These are phyloP conservation scores for Boletus edulis DNA, from an alignment of 768 basidiomycete species.

Conservation along the genomic window DNA sequence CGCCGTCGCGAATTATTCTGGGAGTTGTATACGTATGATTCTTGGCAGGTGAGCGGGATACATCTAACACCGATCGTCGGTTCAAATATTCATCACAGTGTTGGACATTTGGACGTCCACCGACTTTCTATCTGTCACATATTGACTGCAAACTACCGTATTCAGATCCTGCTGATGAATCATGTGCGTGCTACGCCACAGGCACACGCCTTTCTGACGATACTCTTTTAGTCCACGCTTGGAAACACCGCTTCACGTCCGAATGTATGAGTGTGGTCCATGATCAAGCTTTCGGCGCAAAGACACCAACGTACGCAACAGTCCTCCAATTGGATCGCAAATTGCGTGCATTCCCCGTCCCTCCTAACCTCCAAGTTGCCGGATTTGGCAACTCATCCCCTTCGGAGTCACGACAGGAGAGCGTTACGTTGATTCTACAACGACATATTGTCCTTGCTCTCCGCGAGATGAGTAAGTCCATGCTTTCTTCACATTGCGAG, in stretches of 20 bases:
- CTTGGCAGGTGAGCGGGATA: conserved; percentile 29
- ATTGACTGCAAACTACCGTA: conserved; percentile 65
- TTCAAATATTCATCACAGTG: conserved; percentile 44
- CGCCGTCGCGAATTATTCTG: conserved; percentile 67
- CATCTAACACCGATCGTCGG: conserved; percentile 22
- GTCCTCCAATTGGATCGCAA: conserved; percentile 67
- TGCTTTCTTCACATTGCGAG: not conserved
- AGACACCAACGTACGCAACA: conserved; percentile 64
- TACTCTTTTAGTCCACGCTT: conserved; percentile 49
- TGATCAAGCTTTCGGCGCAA: conserved; percentile 71
- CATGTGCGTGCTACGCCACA: conserved; percentile 44
- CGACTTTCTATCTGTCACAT: conserved; percentile 65
- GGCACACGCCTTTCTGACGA: conserved; percentile 1
- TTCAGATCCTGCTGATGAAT: conserved; percentile 48
- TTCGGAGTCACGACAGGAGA: conserved; percentile 40
- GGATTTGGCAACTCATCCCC: conserved; percentile 57
- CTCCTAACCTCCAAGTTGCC: conserved; percentile 61
- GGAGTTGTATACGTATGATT: conserved; percentile 47
- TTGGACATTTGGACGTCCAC: conserved; percentile 67
- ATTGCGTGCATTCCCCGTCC: conserved; percentile 65
- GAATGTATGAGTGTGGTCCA: conserved; percentile 70
- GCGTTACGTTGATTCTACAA: conserved; percentile 50
- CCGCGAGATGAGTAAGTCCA: conserved; percentile 61
- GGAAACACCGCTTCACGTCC: conserved; percentile 68
- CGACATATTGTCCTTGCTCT: conserved; percentile 68